Base-by-base conservation (phyloP, 768 basidiomycete species). In the Royoungia palumana region DNA sequence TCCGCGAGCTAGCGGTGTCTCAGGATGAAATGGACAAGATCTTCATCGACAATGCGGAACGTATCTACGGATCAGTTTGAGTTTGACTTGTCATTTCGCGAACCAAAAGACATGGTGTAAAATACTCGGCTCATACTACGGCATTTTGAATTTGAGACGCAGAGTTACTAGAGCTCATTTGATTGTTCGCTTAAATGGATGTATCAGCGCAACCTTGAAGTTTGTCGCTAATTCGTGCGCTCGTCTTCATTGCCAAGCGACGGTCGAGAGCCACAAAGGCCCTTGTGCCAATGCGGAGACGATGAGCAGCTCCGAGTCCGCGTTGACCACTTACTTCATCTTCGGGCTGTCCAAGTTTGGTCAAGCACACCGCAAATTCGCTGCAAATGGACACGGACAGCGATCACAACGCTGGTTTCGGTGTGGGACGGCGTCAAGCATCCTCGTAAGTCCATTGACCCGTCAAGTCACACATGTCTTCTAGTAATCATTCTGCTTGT, bases 1-100 rank as follows among this genome's bases (percentile, higher is more conserved):
- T 91, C 50, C 80, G 86, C 22, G 90, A 92, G 67, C 72, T 92
- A 39, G 87, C 83, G 7, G 74, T 88, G 39, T 89, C 91, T 44
- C 88, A 89, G 65, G 82, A 83, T 28, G 80, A 76, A 20, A 73
- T 93, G 49, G 83, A 93, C 60, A 83, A 79, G 21, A 81, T 93
- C 36, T 93, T 93, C 63, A 72, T 58, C 35, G 58, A 62, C n/a
- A 81, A 79, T 45, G 80, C 80, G 14, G 55, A 66, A 49, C 60
- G 57, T 17, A 69, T 79, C 19, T 80, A 80, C 35, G 63, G 60
- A 8, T 41, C 49, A 12, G 44, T 32, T 45, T 66, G 49, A 64
- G 25, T 14, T 13, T 3, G n/a, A n/a, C n/a, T 30, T 30, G 12
- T 30, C 2, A 13, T 11, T 14, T 32, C 10, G 22, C 1, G 17